A percentile compares a stretch with the other conserved stretches of the same genome.
Evolutionary conservation across 129 eudicot genomes (phyloP).

Genomic region (Pittosporum tobira): DNA sequence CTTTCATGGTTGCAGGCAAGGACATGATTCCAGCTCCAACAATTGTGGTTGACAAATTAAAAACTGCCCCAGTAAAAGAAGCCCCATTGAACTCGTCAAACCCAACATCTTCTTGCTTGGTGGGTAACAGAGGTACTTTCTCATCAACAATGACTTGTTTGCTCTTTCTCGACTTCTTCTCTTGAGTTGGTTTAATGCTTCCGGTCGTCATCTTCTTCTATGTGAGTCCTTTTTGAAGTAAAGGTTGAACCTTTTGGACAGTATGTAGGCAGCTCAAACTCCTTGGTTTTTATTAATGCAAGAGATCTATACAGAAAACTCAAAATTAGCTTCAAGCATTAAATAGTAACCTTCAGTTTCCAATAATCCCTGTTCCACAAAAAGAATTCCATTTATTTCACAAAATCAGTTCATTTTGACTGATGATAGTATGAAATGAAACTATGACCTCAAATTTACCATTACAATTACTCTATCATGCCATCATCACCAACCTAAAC

Average conservation of each 20-base stretch:
- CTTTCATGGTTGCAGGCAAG: slow-evolving; percentile 92
- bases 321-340: neutral
- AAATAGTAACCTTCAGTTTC: neutral
- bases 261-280: slow-evolving; percentile 10
- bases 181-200: slow-evolving; percentile 33
- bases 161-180: slow-evolving; percentile 53
- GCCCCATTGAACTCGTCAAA: slow-evolving; percentile 91
- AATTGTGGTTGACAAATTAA: slow-evolving; percentile 76
- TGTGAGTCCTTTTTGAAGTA: neutral
- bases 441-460: too few species aligned
- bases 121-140: slow-evolving; percentile 77
- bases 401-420: too few species aligned
- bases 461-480: too few species aligned
- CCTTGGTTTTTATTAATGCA: slow-evolving; percentile 10
- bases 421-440: too few species aligned
- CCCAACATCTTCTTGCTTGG: slow-evolving; percentile 56
- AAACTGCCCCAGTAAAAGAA: slow-evolving; percentile 72
- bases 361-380: neutral
- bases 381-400: too few species aligned
- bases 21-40: slow-evolving; percentile 99
- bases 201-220: slow-evolving; percentile 53
- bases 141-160: slow-evolving; percentile 54
- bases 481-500: too few species aligned
- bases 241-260: neutral
- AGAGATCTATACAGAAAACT: slow-evolving; percentile 10